phyloP scores from a whole-genome alignment of 768 basidiomycete species.

The Cyclocybe aegerita region DNA sequence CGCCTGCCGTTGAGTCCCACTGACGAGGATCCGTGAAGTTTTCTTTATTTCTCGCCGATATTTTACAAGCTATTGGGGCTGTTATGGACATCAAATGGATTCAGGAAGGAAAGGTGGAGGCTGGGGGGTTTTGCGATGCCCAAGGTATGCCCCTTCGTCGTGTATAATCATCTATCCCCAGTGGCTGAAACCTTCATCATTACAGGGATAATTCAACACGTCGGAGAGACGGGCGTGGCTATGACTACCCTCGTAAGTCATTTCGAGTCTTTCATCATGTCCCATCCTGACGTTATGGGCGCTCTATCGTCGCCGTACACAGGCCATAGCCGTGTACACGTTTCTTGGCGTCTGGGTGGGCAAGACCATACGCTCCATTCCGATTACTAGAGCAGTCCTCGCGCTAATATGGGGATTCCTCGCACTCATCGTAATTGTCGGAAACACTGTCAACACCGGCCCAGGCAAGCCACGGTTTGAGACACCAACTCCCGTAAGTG shows the following conservation, averaged over 20 bases:
- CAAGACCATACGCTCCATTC: conserved; percentile 23
- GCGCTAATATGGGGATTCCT: conserved; percentile 33
- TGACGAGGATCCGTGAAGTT: conserved; percentile 14
- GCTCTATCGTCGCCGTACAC: neutral
- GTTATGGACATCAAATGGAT: conserved; percentile 38
- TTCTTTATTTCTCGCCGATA: conserved; percentile 29
- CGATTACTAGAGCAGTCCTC: conserved; percentile 24
- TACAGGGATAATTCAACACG: conserved; percentile 35
- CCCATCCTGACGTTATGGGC: neutral
- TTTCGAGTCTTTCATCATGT: neutral
- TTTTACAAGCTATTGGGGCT: conserved; percentile 37
- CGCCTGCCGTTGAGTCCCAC: neutral
- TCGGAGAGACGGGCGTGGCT: conserved; percentile 42
- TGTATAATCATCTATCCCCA: neutral
- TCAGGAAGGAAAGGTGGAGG: conserved; percentile 28
- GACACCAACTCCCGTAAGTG: conserved; percentile 35
- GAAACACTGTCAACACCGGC: conserved; percentile 21
- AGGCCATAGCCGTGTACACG: conserved; percentile 41
- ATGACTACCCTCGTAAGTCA: conserved; percentile 38
- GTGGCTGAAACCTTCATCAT: neutral
- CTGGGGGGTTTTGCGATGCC: conserved; percentile 32
- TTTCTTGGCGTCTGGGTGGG: conserved; percentile 39
- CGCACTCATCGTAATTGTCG: conserved; percentile 29
- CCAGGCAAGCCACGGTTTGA: conserved; percentile 18
- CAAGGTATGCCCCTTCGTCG: conserved; percentile 26